These are phyloP conservation scores for Extremus antarcticus DNA, from an alignment of 495 filamentous ascomycete genomes.

Conservation along the genomic window DNA sequence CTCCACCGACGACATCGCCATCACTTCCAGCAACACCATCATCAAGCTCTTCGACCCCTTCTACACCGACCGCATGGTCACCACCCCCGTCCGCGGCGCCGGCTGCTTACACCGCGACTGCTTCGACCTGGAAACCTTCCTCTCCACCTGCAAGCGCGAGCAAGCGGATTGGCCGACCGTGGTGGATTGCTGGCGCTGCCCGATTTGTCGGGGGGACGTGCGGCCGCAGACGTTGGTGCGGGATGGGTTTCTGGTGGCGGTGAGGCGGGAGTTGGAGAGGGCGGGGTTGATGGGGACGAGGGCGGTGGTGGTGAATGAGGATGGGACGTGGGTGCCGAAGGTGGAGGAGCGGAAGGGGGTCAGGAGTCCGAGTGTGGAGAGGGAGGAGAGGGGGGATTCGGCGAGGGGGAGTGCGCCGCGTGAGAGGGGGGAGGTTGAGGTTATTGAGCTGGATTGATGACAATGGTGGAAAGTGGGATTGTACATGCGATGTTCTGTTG, in stretches of 20 bases:
- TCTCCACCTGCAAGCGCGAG: conserved; percentile 48
- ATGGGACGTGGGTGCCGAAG: conserved; percentile 32
- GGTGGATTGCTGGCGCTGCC: conserved; percentile 73
- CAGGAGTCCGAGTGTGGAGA: conserved; percentile 9
- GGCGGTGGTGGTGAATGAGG: conserved; percentile 29
- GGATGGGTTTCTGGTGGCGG: conserved; percentile 57
- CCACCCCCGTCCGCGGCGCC: conserved; percentile 54
- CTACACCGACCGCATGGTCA: conserved; percentile 50
- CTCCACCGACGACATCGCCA: conserved; percentile 55
- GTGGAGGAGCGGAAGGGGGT: conserved; percentile 15
- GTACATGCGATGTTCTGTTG: not conserved
- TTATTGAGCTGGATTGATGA: conserved; percentile 16
- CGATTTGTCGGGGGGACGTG: conserved; percentile 64
- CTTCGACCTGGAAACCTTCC: conserved; percentile 77
- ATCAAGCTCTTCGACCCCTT: conserved; percentile 73
- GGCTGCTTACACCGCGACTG: conserved; percentile 63
- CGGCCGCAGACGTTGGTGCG: conserved; percentile 56
- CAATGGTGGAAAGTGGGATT: not conserved
- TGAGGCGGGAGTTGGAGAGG: conserved; percentile 33
- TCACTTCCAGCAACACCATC: conserved; percentile 51
- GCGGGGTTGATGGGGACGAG: conserved; percentile 22
- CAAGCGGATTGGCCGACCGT: conserved; percentile 41
- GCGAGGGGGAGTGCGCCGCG: not conserved
- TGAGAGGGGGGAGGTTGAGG: conserved; percentile 5
- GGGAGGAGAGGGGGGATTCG: conserved; percentile 5